Percentiles rank a stretch among this genome's conserved stretches.
These are phyloP conservation scores for Castanea sativa DNA, from an alignment of 306 rosid species.

Conservation along the genomic window DNA sequence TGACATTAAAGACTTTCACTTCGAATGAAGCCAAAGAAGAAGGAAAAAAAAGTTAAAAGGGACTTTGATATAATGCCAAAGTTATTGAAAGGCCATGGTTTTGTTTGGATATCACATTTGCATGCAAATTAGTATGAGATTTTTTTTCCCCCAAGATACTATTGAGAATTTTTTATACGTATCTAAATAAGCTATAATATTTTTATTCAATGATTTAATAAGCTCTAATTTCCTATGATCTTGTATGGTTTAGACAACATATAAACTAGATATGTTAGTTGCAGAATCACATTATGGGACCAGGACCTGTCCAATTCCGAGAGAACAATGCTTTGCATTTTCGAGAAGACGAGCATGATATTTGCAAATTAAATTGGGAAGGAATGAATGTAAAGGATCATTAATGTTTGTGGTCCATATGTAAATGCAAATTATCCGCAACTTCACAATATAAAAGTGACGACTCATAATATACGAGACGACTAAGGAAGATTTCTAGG, in stretches of 20 bases:
- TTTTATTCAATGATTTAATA: too few species aligned
- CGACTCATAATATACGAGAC: too few species aligned
- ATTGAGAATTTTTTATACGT: not conserved
- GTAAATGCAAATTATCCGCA: too few species aligned
- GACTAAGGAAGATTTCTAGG: not conserved
- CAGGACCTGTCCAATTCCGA: too few species aligned
- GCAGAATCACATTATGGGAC: not conserved
- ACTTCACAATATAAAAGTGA: too few species aligned
- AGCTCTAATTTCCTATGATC: not conserved
- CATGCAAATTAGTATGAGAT: too few species aligned
- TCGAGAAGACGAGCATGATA: not conserved
- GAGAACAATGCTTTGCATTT: not conserved
- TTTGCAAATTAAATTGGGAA: slow-evolving; percentile 4
- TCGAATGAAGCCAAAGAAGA: not conserved
- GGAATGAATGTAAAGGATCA: not conserved
- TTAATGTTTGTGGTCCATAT: slow-evolving; percentile 12
- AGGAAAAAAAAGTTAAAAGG: not conserved
- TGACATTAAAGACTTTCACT: not conserved
- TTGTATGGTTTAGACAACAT: not conserved
- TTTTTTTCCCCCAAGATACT: too few species aligned
- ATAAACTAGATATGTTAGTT: not conserved
- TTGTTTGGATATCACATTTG: not conserved
- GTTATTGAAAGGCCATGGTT: not conserved
- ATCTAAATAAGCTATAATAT: not conserved
- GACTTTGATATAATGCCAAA: not conserved